These are phyloP conservation scores for Fusarium setosum DNA, from an alignment of 2,329 filamentous ascomycete genomes.

Conservation along the genomic window DNA sequence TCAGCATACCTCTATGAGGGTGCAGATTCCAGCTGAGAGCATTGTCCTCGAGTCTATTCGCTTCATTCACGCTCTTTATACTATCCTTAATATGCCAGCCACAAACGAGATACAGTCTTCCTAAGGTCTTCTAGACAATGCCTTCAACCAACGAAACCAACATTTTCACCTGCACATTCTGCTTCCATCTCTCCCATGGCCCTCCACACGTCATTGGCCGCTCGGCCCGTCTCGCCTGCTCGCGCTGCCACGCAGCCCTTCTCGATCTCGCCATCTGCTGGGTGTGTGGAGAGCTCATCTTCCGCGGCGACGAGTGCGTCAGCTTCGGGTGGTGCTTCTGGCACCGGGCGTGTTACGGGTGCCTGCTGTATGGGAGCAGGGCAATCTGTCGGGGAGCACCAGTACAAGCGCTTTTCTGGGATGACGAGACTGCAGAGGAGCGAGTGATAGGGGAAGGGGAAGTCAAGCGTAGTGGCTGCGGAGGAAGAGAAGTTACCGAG, in stretches of 20 bases:
- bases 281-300: constrained; percentile 67
- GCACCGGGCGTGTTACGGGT: constrained; percentile 68
- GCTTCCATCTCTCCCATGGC: constrained; percentile 56
- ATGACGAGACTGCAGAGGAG: constrained; percentile 5
- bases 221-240: constrained; percentile 61
- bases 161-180: constrained; percentile 67
- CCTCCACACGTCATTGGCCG: constrained; percentile 56
- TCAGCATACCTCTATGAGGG: too few species aligned
- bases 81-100: not conserved
- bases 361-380: constrained; percentile 61
- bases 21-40: too few species aligned
- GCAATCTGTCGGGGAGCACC: constrained; percentile 49
- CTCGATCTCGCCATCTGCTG: constrained; percentile 67
- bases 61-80: constrained; percentile 7
- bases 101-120: not conserved
- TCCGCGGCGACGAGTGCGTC: constrained; percentile 64
- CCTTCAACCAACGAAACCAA: constrained; percentile 10
- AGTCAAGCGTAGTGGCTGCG: not conserved
- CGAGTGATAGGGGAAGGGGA: constrained; percentile 3
- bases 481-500: constrained; percentile 55
- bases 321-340: constrained; percentile 72
- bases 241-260: constrained; percentile 58
- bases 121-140: constrained; percentile 18
- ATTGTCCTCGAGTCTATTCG: not conserved
- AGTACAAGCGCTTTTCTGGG: constrained; percentile 49